These are phyloP conservation scores for Cyclostephanos tholiformis DNA, from an alignment of 108 stramenopile species.

Conservation along the genomic window DNA sequence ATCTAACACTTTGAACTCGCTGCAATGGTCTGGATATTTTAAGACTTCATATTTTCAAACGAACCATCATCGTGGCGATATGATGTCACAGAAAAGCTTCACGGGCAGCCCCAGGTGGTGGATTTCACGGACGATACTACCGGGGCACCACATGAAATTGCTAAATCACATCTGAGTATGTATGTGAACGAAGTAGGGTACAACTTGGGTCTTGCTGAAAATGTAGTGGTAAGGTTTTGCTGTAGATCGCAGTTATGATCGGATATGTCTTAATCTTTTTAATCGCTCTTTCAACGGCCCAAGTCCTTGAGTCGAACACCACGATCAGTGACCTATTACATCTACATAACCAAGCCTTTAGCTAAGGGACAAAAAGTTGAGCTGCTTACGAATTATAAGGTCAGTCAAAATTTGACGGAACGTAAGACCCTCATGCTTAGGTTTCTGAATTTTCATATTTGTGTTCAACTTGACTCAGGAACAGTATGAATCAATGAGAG, in stretches of 20 bases:
- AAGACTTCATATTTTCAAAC: constrained; percentile 47
- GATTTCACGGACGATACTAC: constrained; percentile 49
- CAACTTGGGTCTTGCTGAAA: constrained; percentile 30
- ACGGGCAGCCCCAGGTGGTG: constrained; percentile 35
- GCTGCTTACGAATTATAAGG: constrained; percentile 41
- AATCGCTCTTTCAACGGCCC: constrained; percentile 1
- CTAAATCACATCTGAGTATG: constrained; percentile 30
- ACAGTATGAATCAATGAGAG: constrained; percentile 36
- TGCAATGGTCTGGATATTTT: too few relatives aligned
- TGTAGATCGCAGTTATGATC: not conserved
- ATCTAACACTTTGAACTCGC: too few relatives aligned
- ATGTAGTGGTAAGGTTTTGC: constrained; percentile 15
- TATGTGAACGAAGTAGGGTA: constrained; percentile 54
- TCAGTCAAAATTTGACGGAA: not conserved
- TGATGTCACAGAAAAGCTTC: constrained; percentile 39
- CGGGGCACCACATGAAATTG: constrained; percentile 36
- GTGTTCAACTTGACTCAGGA: not conserved
- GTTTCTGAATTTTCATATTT: not conserved
- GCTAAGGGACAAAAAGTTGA: constrained; percentile 41
- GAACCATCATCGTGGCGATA: constrained; percentile 46
- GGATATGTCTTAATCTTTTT: not conserved
- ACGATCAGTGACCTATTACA: constrained; percentile 38
- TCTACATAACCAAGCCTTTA: constrained; percentile 32
- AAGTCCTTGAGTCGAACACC: constrained; percentile 8
- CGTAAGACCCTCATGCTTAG: not conserved